A percentile compares a stretch with the other conserved stretches of the same genome.
phyloP scores from a whole-genome alignment of 2,329 filamentous ascomycete species.

The Sclerotinia subarctica region DNA sequence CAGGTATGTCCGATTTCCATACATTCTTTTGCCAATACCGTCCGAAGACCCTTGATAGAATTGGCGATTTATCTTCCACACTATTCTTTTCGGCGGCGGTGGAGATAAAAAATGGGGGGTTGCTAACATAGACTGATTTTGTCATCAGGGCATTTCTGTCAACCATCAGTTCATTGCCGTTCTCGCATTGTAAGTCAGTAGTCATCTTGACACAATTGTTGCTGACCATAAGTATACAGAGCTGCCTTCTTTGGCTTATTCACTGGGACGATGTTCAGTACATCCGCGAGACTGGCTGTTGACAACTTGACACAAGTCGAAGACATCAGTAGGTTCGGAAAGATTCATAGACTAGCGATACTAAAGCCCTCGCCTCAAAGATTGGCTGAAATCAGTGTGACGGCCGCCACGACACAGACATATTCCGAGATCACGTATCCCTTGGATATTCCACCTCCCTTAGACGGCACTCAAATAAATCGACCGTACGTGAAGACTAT shows the following conservation, averaged over 20 bases:
- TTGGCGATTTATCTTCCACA: background rate
- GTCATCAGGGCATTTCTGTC: constrained; percentile 29
- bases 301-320: constrained; percentile 85
- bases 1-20: constrained; percentile 24
- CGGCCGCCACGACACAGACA: constrained; percentile 43
- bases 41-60: background rate
- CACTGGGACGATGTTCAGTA: constrained; percentile 69
- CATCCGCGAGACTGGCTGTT: constrained; percentile 65
- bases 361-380: constrained; percentile 49
- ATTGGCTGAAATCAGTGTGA: constrained; percentile 30
- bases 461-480: background rate
- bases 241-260: constrained; percentile 78
- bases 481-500: constrained; percentile 14
- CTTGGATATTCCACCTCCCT: constrained; percentile 37
- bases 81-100: background rate
- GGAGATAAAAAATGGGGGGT: background rate
- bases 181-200: constrained; percentile 55
- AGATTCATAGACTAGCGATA: constrained; percentile 71
- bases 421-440: constrained; percentile 60
- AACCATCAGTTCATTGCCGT: constrained; percentile 64
- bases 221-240: constrained; percentile 31
- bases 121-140: constrained; percentile 7
- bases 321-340: constrained; percentile 58
- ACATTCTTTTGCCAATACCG: constrained; percentile 8
- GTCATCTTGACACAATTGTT: constrained; percentile 13